A percentile compares a stretch with the other conserved stretches of the same genome.
These are phyloP conservation scores for Corynascus novoguineensis DNA, from an alignment of 495 filamentous ascomycete species.

Conservation along the genomic window DNA sequence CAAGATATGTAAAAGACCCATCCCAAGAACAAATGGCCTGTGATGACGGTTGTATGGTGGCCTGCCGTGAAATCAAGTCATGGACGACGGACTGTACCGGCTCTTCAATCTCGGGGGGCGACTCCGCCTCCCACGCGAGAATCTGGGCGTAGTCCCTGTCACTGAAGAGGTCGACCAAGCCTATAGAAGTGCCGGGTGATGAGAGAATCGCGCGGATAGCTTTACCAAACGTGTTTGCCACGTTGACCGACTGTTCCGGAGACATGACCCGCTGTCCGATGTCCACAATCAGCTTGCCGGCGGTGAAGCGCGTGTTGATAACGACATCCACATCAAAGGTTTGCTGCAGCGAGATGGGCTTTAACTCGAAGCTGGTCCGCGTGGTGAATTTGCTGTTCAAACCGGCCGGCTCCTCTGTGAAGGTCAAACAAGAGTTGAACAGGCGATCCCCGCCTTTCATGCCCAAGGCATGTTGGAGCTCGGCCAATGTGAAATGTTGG, in stretches of 20 bases:
- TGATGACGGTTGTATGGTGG: constrained; percentile 30
- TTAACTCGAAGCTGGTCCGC: constrained; percentile 31
- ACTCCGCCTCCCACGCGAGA: constrained; percentile 34
- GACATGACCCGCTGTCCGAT: constrained; percentile 42
- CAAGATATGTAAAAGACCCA: constrained; percentile 37
- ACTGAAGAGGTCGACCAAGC: constrained; percentile 40
- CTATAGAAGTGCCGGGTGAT: constrained; percentile 30
- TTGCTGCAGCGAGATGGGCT: constrained; percentile 37
- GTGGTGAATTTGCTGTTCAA: constrained; percentile 36
- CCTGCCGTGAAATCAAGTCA: constrained; percentile 33
- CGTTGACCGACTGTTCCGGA: constrained; percentile 34
- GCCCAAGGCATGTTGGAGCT: constrained; percentile 41
- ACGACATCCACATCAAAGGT: constrained; percentile 42
- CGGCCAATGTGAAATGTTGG: constrained; percentile 39
- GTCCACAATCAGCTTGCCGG: constrained; percentile 36
- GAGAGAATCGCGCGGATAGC: constrained; percentile 40
- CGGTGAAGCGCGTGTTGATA: constrained; percentile 35
- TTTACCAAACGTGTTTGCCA: constrained; percentile 40
- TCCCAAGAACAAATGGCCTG: constrained; percentile 45
- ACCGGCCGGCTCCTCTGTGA: constrained; percentile 36
- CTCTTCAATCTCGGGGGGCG: constrained; percentile 13
- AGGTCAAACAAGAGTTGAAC: constrained; percentile 45
- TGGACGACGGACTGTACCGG: constrained; percentile 31
- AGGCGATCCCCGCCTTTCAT: constrained; percentile 36
- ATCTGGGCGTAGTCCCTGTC: constrained; percentile 42